Evolutionary conservation across 2,329 filamentous ascomycete genomes (phyloP).

Genomic region (Juglanconis juglandina): DNA sequence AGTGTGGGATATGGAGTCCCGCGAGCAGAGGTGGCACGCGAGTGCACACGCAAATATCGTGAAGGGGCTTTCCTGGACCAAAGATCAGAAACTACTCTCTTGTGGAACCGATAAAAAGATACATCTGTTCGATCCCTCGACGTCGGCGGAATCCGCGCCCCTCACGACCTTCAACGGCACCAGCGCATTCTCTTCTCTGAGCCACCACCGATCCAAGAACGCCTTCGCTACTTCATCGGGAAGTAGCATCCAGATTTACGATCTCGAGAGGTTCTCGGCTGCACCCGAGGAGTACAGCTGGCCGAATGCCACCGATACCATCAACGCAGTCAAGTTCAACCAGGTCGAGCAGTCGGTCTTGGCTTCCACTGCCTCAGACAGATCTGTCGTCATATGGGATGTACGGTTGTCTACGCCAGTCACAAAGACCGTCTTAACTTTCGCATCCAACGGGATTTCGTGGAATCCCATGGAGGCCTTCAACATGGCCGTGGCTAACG

Average conservation of each 20-base stretch:
- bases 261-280: constrained; percentile 74
- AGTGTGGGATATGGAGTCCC: constrained; percentile 58
- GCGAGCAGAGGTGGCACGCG: constrained; percentile 68
- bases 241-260: constrained; percentile 76
- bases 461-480: constrained; percentile 98
- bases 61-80: constrained; percentile 86
- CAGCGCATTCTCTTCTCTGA: constrained; percentile 75
- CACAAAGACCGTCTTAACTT: constrained; percentile 73
- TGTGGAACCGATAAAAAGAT: constrained; percentile 83
- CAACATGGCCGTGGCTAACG: constrained; percentile 75
- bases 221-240: constrained; percentile 77
- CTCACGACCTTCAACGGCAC: constrained; percentile 80
- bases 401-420: constrained; percentile 81
- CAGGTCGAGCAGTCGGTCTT: constrained; percentile 89
- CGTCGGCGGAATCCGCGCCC: constrained; percentile 64
- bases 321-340: constrained; percentile 86
- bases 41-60: constrained; percentile 91
- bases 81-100: constrained; percentile 77
- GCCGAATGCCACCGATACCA: constrained; percentile 87
- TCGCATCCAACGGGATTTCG: constrained; percentile 77
- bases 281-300: constrained; percentile 80
- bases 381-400: constrained; percentile 82
- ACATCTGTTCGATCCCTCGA: constrained; percentile 86
- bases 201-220: constrained; percentile 75
- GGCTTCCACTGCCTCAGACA: constrained; percentile 79